These are phyloP conservation scores for Termitomyces eurrhizus DNA, from an alignment of 768 basidiomycete genomes.

Conservation along the genomic window DNA sequence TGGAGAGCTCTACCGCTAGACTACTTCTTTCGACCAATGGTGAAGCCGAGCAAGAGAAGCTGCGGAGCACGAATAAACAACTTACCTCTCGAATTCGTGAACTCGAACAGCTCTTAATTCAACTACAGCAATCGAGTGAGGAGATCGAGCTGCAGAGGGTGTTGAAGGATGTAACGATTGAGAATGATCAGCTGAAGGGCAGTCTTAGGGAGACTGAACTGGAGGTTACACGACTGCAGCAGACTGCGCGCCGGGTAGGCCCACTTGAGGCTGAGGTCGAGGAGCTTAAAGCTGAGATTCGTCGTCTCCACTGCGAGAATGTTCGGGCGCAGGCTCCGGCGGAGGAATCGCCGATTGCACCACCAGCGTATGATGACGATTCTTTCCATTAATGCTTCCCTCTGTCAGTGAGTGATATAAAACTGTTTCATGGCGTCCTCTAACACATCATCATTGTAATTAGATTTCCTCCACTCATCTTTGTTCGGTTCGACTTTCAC, in stretches of 20 bases:
- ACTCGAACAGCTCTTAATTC: constrained; percentile 26
- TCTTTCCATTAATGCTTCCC: not conserved
- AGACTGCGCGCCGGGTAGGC: constrained; percentile 5
- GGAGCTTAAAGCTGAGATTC: constrained; percentile 13
- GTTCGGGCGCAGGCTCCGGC: not conserved
- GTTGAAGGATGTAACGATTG: constrained; percentile 25
- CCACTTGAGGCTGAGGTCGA: constrained; percentile 10
- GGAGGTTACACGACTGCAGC: constrained; percentile 6
- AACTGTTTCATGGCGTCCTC: not conserved
- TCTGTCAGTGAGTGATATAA: not conserved
- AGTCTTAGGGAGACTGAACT: constrained; percentile 23
- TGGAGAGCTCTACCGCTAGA: constrained; percentile 32
- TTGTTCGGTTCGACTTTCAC: not conserved
- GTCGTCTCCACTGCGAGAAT: constrained; percentile 11
- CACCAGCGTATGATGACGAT: constrained; percentile 18
- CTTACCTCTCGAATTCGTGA: constrained; percentile 28
- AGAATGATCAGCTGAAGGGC: constrained; percentile 32
- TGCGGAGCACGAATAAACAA: constrained; percentile 29
- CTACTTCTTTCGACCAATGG: constrained; percentile 28
- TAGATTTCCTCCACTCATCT: not conserved
- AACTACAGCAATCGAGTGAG: constrained; percentile 26
- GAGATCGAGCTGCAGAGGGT: constrained; percentile 23
- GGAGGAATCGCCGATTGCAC: constrained; percentile 12
- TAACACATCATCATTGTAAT: not conserved
- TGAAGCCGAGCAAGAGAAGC: constrained; percentile 27